Percentiles rank a stretch among this genome's conserved stretches.
These are phyloP conservation scores for Exophiala lecanii-corni DNA, from an alignment of 2,329 filamentous ascomycete species.

Conservation along the genomic window DNA sequence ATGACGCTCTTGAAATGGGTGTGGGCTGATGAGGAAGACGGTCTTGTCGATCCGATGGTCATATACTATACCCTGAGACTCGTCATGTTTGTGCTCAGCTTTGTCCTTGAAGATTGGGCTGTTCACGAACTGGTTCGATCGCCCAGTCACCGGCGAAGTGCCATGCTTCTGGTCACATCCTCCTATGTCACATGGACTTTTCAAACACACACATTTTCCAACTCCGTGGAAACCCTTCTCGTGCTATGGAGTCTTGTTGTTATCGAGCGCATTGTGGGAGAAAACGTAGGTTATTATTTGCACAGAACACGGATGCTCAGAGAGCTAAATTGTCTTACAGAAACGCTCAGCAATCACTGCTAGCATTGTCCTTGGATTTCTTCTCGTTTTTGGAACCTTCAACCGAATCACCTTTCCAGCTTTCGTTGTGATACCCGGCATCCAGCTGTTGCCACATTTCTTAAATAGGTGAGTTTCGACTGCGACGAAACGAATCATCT, in stretches of 20 bases:
- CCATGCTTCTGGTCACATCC: conserved; percentile 81
- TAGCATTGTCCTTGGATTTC: conserved; percentile 71
- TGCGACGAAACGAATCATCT: not conserved
- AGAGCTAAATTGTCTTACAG: conserved; percentile 35
- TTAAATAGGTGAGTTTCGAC: conserved; percentile 61
- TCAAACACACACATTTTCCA: conserved; percentile 97
- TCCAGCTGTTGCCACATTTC: conserved; percentile 82
- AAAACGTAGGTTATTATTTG: conserved; percentile 56
- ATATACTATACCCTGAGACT: conserved; percentile 86
- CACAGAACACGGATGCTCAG: not conserved
- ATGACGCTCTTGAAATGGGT: conserved; percentile 92
- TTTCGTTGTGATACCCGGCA: conserved; percentile 77
- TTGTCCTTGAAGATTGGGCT: conserved; percentile 97
- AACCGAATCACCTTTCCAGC: conserved; percentile 97
- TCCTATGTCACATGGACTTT: conserved; percentile 99
- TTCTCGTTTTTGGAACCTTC: conserved; percentile 82
- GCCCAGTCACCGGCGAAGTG: conserved; percentile 64
- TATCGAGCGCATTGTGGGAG: conserved; percentile 76
- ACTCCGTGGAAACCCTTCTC: conserved; percentile 88
- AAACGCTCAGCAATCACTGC: conserved; percentile 71
- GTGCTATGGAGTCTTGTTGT: conserved; percentile 92
- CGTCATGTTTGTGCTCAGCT: conserved; percentile 91
- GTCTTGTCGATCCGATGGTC: conserved; percentile 73
- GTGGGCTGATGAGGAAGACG: conserved; percentile 76
- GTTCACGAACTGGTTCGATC: conserved; percentile 83